phyloP scores from a whole-genome alignment of 2,329 filamentous ascomycete species.

The Rhexocercosporidium sp. region DNA sequence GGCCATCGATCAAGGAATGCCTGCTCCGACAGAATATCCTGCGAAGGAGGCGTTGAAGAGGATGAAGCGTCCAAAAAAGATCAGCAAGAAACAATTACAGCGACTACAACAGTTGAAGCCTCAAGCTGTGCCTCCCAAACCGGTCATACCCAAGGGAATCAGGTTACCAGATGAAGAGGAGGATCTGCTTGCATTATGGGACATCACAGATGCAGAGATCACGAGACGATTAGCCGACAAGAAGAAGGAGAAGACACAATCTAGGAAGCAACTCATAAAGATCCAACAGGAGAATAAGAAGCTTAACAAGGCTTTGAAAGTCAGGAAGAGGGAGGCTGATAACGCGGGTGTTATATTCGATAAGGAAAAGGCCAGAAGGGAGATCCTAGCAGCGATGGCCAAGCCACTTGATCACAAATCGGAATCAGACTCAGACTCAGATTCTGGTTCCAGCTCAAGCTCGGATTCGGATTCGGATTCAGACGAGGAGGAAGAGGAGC shows the following conservation, averaged over 20 bases:
- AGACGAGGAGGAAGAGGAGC: neutral
- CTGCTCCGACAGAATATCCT: neutral
- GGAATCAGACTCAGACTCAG: slow-evolving; percentile 11
- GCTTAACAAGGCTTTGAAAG: slow-evolving; percentile 38
- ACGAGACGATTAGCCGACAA: slow-evolving; percentile 32
- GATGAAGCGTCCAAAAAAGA: slow-evolving; percentile 18
- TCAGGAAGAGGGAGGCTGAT: slow-evolving; percentile 32
- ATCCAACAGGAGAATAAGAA: slow-evolving; percentile 36
- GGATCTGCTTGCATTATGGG: slow-evolving; percentile 42
- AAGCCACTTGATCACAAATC: slow-evolving; percentile 17
- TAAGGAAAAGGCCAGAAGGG: slow-evolving; percentile 31
- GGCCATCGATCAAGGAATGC: slow-evolving; percentile 7
- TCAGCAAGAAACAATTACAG: slow-evolving; percentile 32
- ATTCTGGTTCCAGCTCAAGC: neutral
- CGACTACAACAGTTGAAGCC: slow-evolving; percentile 30
- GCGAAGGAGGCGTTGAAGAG: slow-evolving; percentile 17
- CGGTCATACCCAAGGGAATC: slow-evolving; percentile 39
- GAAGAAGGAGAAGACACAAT: slow-evolving; percentile 31
- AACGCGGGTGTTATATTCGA: slow-evolving; percentile 35
- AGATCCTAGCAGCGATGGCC: slow-evolving; percentile 29
- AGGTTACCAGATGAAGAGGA: slow-evolving; percentile 40
- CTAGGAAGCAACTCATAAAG: slow-evolving; percentile 29
- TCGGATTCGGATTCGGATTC: slow-evolving; percentile 21
- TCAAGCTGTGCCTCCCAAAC: slow-evolving; percentile 32
- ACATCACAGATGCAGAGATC: slow-evolving; percentile 41